Base-by-base conservation (phyloP, 2,329 filamentous ascomycete species). In the Microdochium nivale region DNA sequence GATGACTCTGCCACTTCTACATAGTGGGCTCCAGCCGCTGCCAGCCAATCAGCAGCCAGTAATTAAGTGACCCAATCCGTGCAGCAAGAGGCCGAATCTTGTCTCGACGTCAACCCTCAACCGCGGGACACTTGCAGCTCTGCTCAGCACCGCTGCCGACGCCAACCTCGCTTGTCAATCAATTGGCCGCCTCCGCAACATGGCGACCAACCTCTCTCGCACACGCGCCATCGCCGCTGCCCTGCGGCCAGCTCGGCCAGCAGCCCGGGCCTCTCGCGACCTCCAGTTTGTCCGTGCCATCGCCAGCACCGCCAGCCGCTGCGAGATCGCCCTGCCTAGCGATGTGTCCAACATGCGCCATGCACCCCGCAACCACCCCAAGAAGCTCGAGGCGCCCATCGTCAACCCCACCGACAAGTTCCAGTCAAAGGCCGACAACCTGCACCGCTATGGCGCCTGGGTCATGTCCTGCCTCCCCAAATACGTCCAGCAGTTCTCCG, bases 401-500 rank as follows among this genome's bases (percentile, higher is more conserved):
- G 80, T 96, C 64, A 96, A 97, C 73, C 91, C 92, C 33, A 81
- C 88, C 70, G 94, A 97, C 79, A 95, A 94, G 73, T 95, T 90
- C 73, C 79, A 86, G 68, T 85, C 88, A 67, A 94, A 92, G 75
- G 83, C 88, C 60, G 88, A 95, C 59, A 81, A 86, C 66, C 78
- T 97, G 67, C 94, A 99, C 78, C 87, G 84, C 65, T 99, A 99
- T 67, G 94, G 94, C 64, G 84, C 95, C 66, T 99, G 96, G 81
- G 76, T 99, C 65, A 92, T 99, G 83, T 91, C 90, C 60, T 95
- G 89, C 71, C 74, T 99, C 65, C 95, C 94, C 63, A 97, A 96
- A 78, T 96, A 96, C 73, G 83, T 99, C 63, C 95, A 99, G 76
- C 94, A 99, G 75, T 97, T 97, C 76, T 95, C 91, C 13, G 92